Base-by-base conservation (phyloP, 75 land plant genomes). In the Cunninghamia lanceolata region DNA sequence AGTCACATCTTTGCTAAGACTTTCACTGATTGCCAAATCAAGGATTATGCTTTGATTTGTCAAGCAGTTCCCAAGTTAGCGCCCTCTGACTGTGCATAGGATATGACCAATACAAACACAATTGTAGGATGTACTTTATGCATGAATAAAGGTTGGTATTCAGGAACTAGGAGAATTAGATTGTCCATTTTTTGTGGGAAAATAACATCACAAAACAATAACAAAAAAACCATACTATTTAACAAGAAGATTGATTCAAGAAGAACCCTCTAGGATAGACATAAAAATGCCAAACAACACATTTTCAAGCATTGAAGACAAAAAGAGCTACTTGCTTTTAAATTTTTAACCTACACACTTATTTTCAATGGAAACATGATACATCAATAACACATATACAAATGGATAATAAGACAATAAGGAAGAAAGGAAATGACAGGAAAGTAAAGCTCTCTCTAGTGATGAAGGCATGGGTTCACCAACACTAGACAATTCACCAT, bases 261-360 rank as follows among this genome's bases (percentile, higher is more conserved):
- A 40, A 78, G 9, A 42, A 10, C 10, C 32, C 0, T 10, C 52
- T 45, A 25, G 32, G 1, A 45, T n/a, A 28, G 30, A 39, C 32
- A 80, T 28, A 13, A 45, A 39, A 80, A 80, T 17, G n/a, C 30
- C 50, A 80, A 80, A 80, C 50, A 42, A 80, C 40, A 80, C 82
- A 80, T 13, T 28, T 80, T 45, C 15, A 42, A 80, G 46, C 42
- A n/a, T 45, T 10, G 14, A n/a, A 10, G 30, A 79, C 45, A 79
- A 79, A 39, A 19, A 76, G 28, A 25, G 50, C 9, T 79, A 25
- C 46, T 45, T n/a, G 50, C n/a, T 21, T 78, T 14, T 32, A 17
- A 35, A 13, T 0, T 2, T 50, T 77, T 77, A 38, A 77, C 45
- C 45, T n/a, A n/a, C 4, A 11, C 30, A 45, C 30, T 28, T 42